Evolutionary conservation across 148 eudicot genomes (phyloP).

Genomic region (Cornus kousa): DNA sequence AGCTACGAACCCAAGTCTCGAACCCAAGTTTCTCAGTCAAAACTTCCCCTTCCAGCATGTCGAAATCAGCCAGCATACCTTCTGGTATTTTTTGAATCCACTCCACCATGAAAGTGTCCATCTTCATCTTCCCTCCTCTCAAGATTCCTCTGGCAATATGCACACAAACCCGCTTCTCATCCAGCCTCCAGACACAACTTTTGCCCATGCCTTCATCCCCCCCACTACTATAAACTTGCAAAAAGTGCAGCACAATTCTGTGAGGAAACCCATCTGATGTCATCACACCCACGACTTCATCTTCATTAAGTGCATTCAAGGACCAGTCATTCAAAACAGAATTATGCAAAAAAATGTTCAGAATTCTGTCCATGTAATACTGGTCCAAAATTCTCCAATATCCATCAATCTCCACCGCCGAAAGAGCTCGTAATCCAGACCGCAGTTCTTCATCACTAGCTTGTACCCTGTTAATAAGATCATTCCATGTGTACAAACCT

Average conservation of each 20-base stretch:
- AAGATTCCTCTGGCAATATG: slow-evolving; percentile 75
- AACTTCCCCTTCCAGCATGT: slow-evolving; percentile 87
- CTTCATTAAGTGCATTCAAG: slow-evolving; percentile 51
- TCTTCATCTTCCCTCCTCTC: slow-evolving; percentile 56
- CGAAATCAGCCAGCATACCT: slow-evolving; percentile 60
- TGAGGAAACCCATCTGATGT: slow-evolving; percentile 67
- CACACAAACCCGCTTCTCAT: slow-evolving; percentile 70
- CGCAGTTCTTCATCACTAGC: slow-evolving; percentile 78
- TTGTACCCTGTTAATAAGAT: slow-evolving; percentile 67
- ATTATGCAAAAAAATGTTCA: slow-evolving; percentile 72
- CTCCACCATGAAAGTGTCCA: slow-evolving; percentile 62
- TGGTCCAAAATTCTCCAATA: slow-evolving; percentile 80
- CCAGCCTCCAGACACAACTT: slow-evolving; percentile 47
- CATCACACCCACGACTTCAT: slow-evolving; percentile 49
- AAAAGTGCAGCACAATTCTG: slow-evolving; percentile 62
- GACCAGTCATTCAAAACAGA: slow-evolving; percentile 77
- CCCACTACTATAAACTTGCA: slow-evolving; percentile 50
- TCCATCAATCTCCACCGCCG: slow-evolving; percentile 76
- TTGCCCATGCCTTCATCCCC: slow-evolving; percentile 25
- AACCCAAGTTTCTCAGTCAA: slow-evolving; percentile 75
- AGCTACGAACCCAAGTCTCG: slow-evolving; percentile 65
- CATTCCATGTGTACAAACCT: slow-evolving; percentile 70
- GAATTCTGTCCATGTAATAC: slow-evolving; percentile 55
- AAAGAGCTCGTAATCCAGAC: slow-evolving; percentile 56
- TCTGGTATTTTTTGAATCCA: slow-evolving; percentile 68